Conservation (phyloP, 2,329 filamentous ascomycete genomes). For the Ceratocystis cacaofunesta region DNA sequence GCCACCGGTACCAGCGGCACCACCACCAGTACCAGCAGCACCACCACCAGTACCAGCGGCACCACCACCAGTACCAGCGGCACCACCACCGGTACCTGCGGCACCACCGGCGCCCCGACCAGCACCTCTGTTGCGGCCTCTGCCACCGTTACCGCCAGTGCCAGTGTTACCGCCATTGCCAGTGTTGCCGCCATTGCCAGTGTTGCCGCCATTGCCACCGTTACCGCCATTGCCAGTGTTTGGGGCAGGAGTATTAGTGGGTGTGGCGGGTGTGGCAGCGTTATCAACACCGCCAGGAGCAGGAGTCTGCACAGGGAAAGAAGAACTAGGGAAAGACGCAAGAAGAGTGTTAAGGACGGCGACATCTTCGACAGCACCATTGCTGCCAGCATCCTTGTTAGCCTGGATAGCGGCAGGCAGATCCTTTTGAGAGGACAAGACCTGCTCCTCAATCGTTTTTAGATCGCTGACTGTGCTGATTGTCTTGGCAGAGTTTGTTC, state of each 20-base stretch:
- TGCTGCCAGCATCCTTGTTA: constrained; percentile 29
- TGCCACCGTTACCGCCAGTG: background rate
- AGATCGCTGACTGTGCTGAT: constrained; percentile 34
- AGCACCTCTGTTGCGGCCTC: background rate
- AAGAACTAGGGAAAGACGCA: constrained; percentile 21
- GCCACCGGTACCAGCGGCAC: background rate
- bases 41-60: background rate
- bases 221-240: constrained; percentile 17
- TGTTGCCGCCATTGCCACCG: constrained; percentile 10
- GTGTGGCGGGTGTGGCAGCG: constrained; percentile 6
- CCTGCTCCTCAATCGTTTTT: constrained; percentile 32
- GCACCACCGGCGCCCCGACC: background rate
- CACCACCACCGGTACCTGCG: background rate
- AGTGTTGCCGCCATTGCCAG: background rate
- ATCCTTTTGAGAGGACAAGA: constrained; percentile 36
- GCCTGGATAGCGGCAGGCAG: constrained; percentile 29
- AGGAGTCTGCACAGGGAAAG: constrained; percentile 26
- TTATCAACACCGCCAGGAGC: constrained; percentile 17
- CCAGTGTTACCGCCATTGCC: constrained; percentile 4
- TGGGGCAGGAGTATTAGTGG: constrained; percentile 12
- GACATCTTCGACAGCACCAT: constrained; percentile 21
- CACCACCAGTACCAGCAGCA: background rate
- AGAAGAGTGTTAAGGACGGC: constrained; percentile 24
- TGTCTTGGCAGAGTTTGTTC: constrained; percentile 29
- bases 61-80: background rate